Percentiles rank a stretch among this genome's conserved stretches.
Conservation (phyloP, 805 yeast genomes). For the Yarrowia sp. region DNA sequence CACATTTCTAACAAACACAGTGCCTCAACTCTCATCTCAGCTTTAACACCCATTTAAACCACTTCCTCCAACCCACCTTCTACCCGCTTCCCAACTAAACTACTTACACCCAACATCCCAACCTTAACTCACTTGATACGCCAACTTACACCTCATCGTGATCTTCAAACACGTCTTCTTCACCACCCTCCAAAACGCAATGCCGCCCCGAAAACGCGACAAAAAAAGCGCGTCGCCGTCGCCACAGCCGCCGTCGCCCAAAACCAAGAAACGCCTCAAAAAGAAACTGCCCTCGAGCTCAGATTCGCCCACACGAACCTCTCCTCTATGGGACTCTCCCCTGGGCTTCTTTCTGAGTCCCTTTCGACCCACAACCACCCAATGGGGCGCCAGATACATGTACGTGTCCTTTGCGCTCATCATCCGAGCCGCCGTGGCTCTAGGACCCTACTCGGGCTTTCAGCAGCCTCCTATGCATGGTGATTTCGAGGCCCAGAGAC, state of each 20-base stretch:
- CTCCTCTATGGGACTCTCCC: constrained; percentile 59
- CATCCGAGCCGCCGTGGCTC: constrained; percentile 81
- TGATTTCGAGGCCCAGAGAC: constrained; percentile 97
- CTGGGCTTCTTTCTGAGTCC: constrained; percentile 78
- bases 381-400: constrained; percentile 88
- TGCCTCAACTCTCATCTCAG: no score
- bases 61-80: no score
- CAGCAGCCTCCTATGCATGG: constrained; percentile 81
- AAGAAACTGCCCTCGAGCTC: constrained; percentile 26
- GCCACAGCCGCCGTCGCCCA: constrained; percentile 14
- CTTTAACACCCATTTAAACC: no score
- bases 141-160: no score
- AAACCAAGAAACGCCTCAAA: constrained; percentile 9
- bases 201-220: constrained; percentile 33
- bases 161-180: neutral
- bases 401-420: constrained; percentile 64
- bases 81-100: no score
- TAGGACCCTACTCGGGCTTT: constrained; percentile 86
- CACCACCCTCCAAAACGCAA: neutral
- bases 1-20: no score
- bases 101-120: no score
- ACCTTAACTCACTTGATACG: no score
- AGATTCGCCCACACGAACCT: constrained; percentile 17
- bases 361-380: constrained; percentile 80
- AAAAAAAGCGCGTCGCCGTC: constrained; percentile 14